A percentile compares a stretch with the other conserved stretches of the same genome.
Evolutionary conservation across 345 rosid genomes (phyloP).

Genomic region (Eucalyptus victrix): DNA sequence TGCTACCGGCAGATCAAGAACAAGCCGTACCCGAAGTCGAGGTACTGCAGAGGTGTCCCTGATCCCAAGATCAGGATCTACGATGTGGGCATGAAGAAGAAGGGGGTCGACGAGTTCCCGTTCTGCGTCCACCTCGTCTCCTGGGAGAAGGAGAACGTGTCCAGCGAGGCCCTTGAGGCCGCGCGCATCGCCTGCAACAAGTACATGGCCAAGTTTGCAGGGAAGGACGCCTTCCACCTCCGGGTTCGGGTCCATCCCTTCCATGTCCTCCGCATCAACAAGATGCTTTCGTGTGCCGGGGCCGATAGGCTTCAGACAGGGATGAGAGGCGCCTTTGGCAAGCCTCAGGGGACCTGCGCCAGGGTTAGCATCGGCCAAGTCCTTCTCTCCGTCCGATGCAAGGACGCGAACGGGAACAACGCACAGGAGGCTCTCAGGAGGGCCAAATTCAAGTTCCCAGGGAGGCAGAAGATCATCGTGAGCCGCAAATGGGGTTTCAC

Average conservation of each 20-base stretch:
- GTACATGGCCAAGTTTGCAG: slow-evolving; percentile 8
- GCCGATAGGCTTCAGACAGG: slow-evolving; percentile 11
- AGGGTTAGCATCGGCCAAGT: slow-evolving; percentile 8
- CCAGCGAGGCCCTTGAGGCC: slow-evolving; percentile 8
- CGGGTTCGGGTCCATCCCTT: not conserved
- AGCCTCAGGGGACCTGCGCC: slow-evolving; percentile 3
- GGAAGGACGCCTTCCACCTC: slow-evolving; percentile 8
- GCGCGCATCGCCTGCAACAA: slow-evolving; percentile 10
- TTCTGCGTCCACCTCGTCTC: slow-evolving; percentile 1
- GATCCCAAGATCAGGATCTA: slow-evolving; percentile 13
- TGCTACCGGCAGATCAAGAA: slow-evolving; percentile 7
- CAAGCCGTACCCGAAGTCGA: slow-evolving; percentile 9
- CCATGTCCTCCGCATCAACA: slow-evolving; percentile 10
- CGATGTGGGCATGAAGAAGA: slow-evolving; percentile 9
- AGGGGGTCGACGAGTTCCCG: slow-evolving; percentile 2
- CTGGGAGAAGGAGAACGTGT: slow-evolving; percentile 10
- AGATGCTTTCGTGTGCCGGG: slow-evolving; percentile 10
- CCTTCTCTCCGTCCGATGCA: slow-evolving; percentile 11
- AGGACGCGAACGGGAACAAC: slow-evolving; percentile 1
- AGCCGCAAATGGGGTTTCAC: slow-evolving; percentile 35
- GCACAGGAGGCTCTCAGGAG: slow-evolving; percentile 3
- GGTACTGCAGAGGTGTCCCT: slow-evolving; percentile 11
- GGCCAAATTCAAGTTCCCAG: slow-evolving; percentile 14
- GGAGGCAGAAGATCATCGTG: slow-evolving; percentile 12
- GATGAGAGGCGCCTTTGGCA: slow-evolving; percentile 10